phyloP scores from a whole-genome alignment of 2,329 filamentous ascomycete species.

The Botryotinia convoluta region DNA sequence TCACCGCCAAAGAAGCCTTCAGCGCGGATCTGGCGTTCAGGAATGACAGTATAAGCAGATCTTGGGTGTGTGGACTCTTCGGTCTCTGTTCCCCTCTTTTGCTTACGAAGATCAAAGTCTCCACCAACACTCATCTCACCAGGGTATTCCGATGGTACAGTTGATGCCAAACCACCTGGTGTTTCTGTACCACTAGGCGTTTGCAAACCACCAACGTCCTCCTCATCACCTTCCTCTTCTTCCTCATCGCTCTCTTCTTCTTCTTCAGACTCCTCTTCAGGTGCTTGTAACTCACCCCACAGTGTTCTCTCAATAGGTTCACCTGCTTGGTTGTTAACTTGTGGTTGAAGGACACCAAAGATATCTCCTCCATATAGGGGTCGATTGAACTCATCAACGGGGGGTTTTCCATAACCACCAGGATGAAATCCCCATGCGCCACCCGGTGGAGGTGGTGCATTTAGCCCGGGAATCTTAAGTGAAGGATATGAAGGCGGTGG shows the following conservation, averaged over 20 bases:
- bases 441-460: constrained; percentile 85
- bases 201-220: constrained; percentile 64
- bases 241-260: constrained; percentile 67
- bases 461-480: constrained; percentile 91
- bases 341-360: constrained; percentile 71
- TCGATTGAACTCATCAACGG: constrained; percentile 87
- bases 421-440: constrained; percentile 94
- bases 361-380: constrained; percentile 93
- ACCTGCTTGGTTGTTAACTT: constrained; percentile 60
- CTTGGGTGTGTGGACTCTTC: constrained; percentile 74
- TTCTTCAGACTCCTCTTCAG: constrained; percentile 68
- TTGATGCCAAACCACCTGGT: constrained; percentile 75
- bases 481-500: constrained; percentile 93
- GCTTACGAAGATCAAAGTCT: constrained; percentile 89
- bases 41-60: constrained; percentile 84
- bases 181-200: constrained; percentile 78
- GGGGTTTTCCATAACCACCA: constrained; percentile 93
- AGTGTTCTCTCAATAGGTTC: constrained; percentile 83
- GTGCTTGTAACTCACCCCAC: constrained; percentile 88
- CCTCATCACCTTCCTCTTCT: constrained; percentile 61
- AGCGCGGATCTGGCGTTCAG: constrained; percentile 79
- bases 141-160: constrained; percentile 75
- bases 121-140: constrained; percentile 74
- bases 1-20: constrained; percentile 97
- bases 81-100: constrained; percentile 79